Evolutionary conservation across 2,329 filamentous ascomycete species (phyloP).

Genomic region (Claviceps africana): DNA sequence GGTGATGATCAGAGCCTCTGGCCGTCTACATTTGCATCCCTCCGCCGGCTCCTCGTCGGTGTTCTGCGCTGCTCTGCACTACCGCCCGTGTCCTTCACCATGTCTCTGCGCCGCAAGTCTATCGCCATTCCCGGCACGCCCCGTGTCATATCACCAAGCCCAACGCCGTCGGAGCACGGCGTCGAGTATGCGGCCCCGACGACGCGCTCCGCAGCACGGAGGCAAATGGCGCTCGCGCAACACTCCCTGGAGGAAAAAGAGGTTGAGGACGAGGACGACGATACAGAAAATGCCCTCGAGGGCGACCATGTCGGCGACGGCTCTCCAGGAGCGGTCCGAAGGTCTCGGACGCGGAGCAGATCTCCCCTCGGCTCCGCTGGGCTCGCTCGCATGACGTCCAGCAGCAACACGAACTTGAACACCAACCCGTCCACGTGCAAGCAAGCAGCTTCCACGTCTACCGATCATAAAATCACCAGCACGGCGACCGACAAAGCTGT

Average conservation of each 20-base stretch:
- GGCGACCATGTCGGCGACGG: conserved; percentile 22
- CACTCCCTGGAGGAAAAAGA: conserved; percentile 45
- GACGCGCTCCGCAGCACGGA: conserved; percentile 58
- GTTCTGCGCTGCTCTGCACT: conserved; percentile 41
- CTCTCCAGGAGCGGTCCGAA: conserved; percentile 32
- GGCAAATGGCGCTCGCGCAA: conserved; percentile 38
- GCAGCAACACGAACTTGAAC: conserved; percentile 28
- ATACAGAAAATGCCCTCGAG: conserved; percentile 24
- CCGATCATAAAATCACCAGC: conserved; percentile 3
- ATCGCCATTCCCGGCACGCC: conserved; percentile 57
- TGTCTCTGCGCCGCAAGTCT: conserved; percentile 35
- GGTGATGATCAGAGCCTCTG: conserved; percentile 19
- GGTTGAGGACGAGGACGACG: conserved; percentile 29
- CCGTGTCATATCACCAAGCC: conserved; percentile 80
- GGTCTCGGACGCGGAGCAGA: conserved; percentile 57
- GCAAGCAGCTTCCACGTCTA: conserved; percentile 4
- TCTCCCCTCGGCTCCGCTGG: conserved; percentile 46
- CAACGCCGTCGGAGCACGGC: conserved; percentile 35
- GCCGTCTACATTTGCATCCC: conserved; percentile 32
- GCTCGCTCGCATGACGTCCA: conserved; percentile 37
- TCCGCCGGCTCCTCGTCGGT: conserved; percentile 40
- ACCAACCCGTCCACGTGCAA: conserved; percentile 13
- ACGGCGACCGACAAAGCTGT: conserved; percentile 20
- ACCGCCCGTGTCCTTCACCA: conserved; percentile 42
- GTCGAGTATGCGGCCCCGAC: conserved; percentile 52